These are phyloP conservation scores for Corylus americana DNA, from an alignment of 306 rosid species.

Conservation along the genomic window DNA sequence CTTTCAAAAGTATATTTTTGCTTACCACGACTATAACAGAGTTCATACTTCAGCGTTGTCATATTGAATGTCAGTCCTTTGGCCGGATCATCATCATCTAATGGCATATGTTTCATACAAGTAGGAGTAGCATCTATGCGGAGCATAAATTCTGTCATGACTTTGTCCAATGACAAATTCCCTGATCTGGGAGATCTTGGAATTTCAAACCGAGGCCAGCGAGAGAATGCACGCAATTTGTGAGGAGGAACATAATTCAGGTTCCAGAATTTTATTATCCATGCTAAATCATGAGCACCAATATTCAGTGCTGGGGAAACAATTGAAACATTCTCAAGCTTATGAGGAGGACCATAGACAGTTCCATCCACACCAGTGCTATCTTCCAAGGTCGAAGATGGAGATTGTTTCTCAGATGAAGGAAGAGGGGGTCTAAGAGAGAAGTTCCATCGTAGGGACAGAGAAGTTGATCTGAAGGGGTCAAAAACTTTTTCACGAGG, in stretches of 20 bases:
- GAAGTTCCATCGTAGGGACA: conserved; percentile 89
- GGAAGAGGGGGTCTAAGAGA: conserved; percentile 70
- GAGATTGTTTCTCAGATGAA: conserved; percentile 46
- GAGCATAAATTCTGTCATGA: conserved; percentile 97
- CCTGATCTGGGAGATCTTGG: conserved; percentile 84
- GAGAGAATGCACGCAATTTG: conserved; percentile 89
- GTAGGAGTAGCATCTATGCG: conserved; percentile 82
- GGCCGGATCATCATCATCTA: conserved; percentile 97
- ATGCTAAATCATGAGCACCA: conserved; percentile 99
- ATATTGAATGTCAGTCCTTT: conserved; percentile 85
- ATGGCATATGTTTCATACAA: conserved; percentile 79
- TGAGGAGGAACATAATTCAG: conserved; percentile 90
- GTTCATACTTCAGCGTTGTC: conserved; percentile 77
- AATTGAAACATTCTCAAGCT: conserved; percentile 41
- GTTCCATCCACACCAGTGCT: conserved; percentile 51
- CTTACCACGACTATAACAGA: conserved; percentile 87
- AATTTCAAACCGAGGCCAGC: conserved; percentile 96
- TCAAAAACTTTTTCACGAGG: conserved; percentile 81
- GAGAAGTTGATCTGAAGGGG: conserved; percentile 92
- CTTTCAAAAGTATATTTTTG: conserved; percentile 89
- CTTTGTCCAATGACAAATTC: conserved; percentile 91
- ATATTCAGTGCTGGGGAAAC: conserved; percentile 74
- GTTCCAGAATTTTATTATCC: conserved; percentile 77
- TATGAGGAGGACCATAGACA: conserved; percentile 51
- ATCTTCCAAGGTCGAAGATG: conserved; percentile 39